Evolutionary conservation across 139 green algal genomes (phyloP), one percentile per base, ranked within the genome.

Genomic region (Coelastrella sp.): DNA sequence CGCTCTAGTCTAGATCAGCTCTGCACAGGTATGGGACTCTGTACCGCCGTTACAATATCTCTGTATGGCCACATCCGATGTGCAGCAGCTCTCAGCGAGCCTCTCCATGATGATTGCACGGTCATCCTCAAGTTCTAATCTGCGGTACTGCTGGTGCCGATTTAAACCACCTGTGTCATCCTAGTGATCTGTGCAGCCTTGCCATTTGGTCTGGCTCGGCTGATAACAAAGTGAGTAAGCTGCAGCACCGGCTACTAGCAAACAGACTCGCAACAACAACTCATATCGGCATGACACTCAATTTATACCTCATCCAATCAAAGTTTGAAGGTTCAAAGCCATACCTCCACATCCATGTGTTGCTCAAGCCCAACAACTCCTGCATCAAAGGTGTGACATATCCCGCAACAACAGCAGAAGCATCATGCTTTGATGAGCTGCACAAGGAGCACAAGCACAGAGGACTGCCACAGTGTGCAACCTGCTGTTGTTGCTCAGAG

Each of bases 81-180:
- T 27, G 82, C 82, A 21, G 71, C 69, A 9, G 53, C 82, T 40
- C n/a, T n/a, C n/a, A n/a, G n/a, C n/a, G n/a, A n/a, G n/a, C n/a
- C 72, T n/a, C 84, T 94, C 86, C 71, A 95, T 68, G 23, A 93
- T 91, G 45, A 93, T 87, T 6, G 93, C 48, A 2, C 92, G 86
- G 38, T 94, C 89, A 74, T 95, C 90, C 72, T 95, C 92, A 66
- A 95, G 68, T 64, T 93, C 89, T 27, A 95, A 90, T 4, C 86
- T 51, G 19, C 95, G 79, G 62, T 85, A 88, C n/a, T 68, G 48
- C 37, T 60, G 21, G 23, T 87, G 51, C 40, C 80, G 79, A 21
- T 71, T 35, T 21, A 27, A 17, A 40, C 62, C 25, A 50, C 73
- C 30, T 38, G 35, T 8, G 19, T 37, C 50, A 5, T 34, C 50